Percentiles rank a stretch among this genome's conserved stretches.
phyloP scores from a whole-genome alignment of 2,329 filamentous ascomycete species.

The Penicillium sp. region DNA sequence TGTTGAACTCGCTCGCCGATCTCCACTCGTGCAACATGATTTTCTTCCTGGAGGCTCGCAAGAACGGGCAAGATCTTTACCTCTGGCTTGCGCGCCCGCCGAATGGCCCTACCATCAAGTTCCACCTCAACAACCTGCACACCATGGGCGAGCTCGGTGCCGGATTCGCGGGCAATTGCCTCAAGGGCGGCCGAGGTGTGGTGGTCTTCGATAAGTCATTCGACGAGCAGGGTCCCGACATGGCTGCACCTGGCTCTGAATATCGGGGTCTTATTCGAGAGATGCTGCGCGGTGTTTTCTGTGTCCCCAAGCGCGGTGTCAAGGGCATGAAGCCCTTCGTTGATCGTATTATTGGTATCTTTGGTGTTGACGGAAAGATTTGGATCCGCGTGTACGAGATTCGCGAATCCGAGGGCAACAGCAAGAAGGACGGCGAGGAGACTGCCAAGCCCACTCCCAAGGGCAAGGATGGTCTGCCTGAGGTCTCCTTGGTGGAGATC shows the following conservation, averaged over 20 bases:
- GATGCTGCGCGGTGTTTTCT: slow-evolving; percentile 84
- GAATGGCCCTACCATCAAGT: slow-evolving; percentile 70
- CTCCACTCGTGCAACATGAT: slow-evolving; percentile 94
- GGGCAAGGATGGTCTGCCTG: slow-evolving; percentile 60
- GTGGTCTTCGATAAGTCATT: slow-evolving; percentile 90
- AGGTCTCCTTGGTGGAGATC: slow-evolving; percentile 85
- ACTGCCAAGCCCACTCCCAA: slow-evolving; percentile 41
- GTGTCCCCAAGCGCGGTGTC: slow-evolving; percentile 77
- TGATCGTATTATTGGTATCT: slow-evolving; percentile 92
- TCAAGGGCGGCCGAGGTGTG: slow-evolving; percentile 87
- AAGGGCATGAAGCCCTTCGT: slow-evolving; percentile 93
- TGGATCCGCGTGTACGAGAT: slow-evolving; percentile 97
- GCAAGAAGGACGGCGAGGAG: slow-evolving; percentile 44
- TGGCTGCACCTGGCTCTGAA: slow-evolving; percentile 57
- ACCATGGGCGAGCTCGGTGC: slow-evolving; percentile 91
- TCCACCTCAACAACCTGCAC: slow-evolving; percentile 62
- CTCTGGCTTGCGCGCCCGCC: slow-evolving; percentile 90
- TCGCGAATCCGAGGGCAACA: slow-evolving; percentile 70
- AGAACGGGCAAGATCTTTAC: slow-evolving; percentile 85
- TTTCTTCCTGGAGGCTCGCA: slow-evolving; percentile 92
- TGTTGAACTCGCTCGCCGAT: slow-evolving; percentile 71
- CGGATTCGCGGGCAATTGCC: slow-evolving; percentile 85
- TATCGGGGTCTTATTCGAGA: slow-evolving; percentile 66
- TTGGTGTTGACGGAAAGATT: slow-evolving; percentile 85
- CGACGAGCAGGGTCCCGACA: slow-evolving; percentile 70